Evolutionary conservation across 2,329 filamentous ascomycete species (phyloP), one percentile per base, ranked within the genome.

Genomic region (Botrytis hyacinthi): DNA sequence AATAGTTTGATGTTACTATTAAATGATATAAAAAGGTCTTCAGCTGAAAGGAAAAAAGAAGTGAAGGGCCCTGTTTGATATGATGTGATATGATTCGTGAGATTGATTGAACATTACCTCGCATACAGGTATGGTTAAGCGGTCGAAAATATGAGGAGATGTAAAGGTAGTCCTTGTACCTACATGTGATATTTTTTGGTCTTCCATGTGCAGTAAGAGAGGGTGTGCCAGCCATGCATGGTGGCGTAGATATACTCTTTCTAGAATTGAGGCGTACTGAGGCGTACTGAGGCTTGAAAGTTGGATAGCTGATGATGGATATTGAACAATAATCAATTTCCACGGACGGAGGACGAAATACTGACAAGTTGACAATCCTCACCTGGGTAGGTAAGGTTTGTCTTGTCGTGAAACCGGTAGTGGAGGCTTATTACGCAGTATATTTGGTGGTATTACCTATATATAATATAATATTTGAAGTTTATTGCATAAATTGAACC

Each of bases 211-310:
- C 12, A 54, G 48, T 61, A 61, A 37, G 35, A 37, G 35, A 61
- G 35, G 35, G 59, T 44, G 61, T 67, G 46, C 46, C 65, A 54
- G 32, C 46, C 46, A 67, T 67, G 65, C 65, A 67, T 67, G n/a
- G 46, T 67, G 65, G 65, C 65, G 46, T 16, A 54, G 46, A 54
- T 67, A 54, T 67, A 20, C 65, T 40, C 37, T 22, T 67, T 67
- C 46, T 54, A 40, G 65, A 67, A 54, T 67, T 54, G 65, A 67
- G 65, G 65, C 65, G 40, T 40, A 26, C 48, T 29, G 65, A 67
- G 65, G 65, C 65, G 22, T 40, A 26, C 37, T 40, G 65, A 54
- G 65, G 65, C 46, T 67, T 40, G 65, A 40, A 54, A 14, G 8
- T 12, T 46, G 61, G 61, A 40, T 40, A 10, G n/a, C 3, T 29